Base-by-base conservation (phyloP, 2,329 filamentous ascomycete genomes). In the Fusarium multiceps region DNA sequence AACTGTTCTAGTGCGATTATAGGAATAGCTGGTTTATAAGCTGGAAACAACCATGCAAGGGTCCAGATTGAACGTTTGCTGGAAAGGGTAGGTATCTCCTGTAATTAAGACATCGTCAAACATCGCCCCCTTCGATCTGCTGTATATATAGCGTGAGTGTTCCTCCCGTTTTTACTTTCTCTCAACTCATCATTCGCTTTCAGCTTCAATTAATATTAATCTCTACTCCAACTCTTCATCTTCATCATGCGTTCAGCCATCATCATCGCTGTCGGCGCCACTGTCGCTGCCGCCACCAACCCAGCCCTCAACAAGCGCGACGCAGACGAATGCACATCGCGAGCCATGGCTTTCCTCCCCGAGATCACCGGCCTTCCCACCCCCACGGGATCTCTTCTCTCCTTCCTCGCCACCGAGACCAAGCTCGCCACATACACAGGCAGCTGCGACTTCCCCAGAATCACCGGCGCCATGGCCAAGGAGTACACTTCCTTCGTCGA, bases 401-500 rank as follows among this genome's bases (percentile, higher is more conserved):
- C 53, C 28, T 77, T 66, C 50, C 43, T 78, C 20, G 62, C 64
- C 37, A 21, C 23, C 7, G 64, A 73, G 46, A 77, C 76, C 12
- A 18, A 68, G 9, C 16, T 55, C 14, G 62, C 50, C 16, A 72
- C 72, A 42, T 27, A 57, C 37, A 74, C 75, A 23, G 62, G 75
- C 23, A 13, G 48, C 2, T 78, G 76, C 62, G 67, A 72, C 25
- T 20, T 77, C 30, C 76, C 76, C 10, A 59, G 47, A 4, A 60
- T 78, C 37, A 78, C 76, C 10, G 76, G 76, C 9, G 66, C 72
- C 20, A 40, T 76, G 50, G 73, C 73, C 20, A 62, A 66, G 1
- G 76, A 75, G 20, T 78, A 74, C 66, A 69, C 73, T 3, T 74
- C 71, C 6, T 78, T 71, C 32, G 66, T 62, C 18, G 60, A 60